phyloP scores from a whole-genome alignment of 306 rosid species.

The Vicia villosa region DNA sequence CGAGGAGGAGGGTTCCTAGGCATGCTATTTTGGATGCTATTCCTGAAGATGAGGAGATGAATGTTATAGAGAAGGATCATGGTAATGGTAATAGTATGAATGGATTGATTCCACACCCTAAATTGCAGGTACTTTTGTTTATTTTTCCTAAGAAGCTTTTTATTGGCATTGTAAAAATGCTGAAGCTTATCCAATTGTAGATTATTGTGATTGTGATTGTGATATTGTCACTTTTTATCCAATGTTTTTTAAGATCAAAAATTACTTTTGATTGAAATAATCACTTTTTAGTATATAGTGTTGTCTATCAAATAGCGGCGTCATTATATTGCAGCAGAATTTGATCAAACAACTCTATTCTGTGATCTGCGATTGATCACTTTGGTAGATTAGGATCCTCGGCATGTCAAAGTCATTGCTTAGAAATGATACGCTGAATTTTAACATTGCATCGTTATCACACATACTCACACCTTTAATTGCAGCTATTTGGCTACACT shows the following conservation, averaged over 20 bases:
- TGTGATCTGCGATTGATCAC: neutral
- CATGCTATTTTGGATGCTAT: slow-evolving; percentile 72
- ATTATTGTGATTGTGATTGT: neutral
- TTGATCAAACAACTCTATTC: neutral
- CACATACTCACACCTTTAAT: neutral
- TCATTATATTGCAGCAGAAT: neutral
- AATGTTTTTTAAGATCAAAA: slow-evolving; percentile 2
- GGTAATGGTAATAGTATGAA: slow-evolving; percentile 28
- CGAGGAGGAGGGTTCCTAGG: slow-evolving; percentile 58
- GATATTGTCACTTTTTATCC: neutral
- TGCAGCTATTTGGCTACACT: slow-evolving; percentile 1
- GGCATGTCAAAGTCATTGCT: neutral
- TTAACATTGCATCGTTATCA: neutral
- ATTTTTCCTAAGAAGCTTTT: neutral
- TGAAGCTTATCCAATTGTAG: neutral
- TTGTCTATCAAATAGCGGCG: neutral
- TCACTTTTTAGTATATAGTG: neutral
- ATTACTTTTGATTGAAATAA: neutral
- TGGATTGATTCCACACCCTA: slow-evolving; percentile 45
- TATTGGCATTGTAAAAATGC: neutral
- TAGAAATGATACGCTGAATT: neutral
- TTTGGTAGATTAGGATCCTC: neutral
- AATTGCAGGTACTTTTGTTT: slow-evolving; percentile 53
- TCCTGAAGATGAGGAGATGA: slow-evolving; percentile 82
- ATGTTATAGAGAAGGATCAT: slow-evolving; percentile 52